Base-by-base conservation (phyloP, 495 filamentous ascomycete genomes). In the Penicillium coffeae region DNA sequence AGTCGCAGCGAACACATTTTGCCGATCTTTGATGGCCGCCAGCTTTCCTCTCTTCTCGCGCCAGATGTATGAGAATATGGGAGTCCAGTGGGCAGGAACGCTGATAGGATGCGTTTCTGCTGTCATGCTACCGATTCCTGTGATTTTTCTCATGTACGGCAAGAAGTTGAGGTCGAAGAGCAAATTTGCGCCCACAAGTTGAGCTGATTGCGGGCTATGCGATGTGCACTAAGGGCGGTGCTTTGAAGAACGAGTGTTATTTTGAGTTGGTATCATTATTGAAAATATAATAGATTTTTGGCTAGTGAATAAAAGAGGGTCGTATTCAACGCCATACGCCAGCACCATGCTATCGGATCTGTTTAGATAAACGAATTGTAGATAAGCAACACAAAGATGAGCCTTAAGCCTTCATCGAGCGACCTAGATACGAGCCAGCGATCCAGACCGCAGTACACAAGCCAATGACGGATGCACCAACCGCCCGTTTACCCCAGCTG, bases 1-100 rank as follows among this genome's bases (percentile, higher is more conserved):
- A 16, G 89, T 94, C 48, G 90, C 90, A 19, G 89, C 82, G 34
- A 95, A 94, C 65, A 93, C 89, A 0, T 89, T 95, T 69, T 73
- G 93, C 3, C 86, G 89, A 13, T 90, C 86, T 8, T 69, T 89
- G 2, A 84, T 80, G 37, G 89, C 85, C 21, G 87, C 86, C 6
- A 84, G 78, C 1, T 95, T 94, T 69, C 90, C 90, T 15, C 77
- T 95, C 4, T 95, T 96, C 63, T 76, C 82, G 0, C 79, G 71
- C 13, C 85, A 91, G 58, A 89, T 93, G 86, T 93, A 90, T 61
- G 63, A 79, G 4, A 86, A 81, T 27, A 68, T 94, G 52, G 84
- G 86, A 25, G 84, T 94, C 30, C 69, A 91, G 52, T 92, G 85
- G 82, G 86, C 88, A 1, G 76, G 82, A 21, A 90, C 88, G 0